phyloP scores from a whole-genome alignment of 2,329 filamentous ascomycete genomes.

The Calonectria crousiana region DNA sequence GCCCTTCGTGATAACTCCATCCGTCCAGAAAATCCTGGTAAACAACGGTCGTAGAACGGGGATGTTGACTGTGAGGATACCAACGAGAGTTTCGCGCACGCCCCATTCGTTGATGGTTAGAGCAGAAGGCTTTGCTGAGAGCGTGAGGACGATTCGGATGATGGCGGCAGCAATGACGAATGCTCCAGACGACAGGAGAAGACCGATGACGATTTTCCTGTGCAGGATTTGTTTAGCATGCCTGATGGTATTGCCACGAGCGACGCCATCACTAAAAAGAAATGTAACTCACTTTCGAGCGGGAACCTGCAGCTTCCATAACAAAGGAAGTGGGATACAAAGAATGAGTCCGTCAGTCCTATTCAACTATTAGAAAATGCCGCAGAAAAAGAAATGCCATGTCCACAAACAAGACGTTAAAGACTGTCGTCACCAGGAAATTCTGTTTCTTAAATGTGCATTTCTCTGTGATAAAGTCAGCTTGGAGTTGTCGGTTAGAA shows the following conservation, averaged over 20 bases:
- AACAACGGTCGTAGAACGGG: slow-evolving; percentile 33
- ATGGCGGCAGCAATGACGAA: slow-evolving; percentile 46
- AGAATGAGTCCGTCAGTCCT: slow-evolving; percentile 37
- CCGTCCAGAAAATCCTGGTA: slow-evolving; percentile 25
- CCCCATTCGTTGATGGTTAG: slow-evolving; percentile 43
- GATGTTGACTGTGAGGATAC: slow-evolving; percentile 52
- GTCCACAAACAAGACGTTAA: slow-evolving; percentile 37
- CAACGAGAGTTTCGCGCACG: slow-evolving; percentile 50
- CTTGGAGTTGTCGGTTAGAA: neutral
- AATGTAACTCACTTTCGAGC: slow-evolving; percentile 29
- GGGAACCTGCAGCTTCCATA: slow-evolving; percentile 40
- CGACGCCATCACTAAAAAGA: neutral
- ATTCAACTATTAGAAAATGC: neutral
- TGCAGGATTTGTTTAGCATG: neutral
- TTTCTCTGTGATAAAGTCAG: slow-evolving; percentile 14
- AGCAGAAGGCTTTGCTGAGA: slow-evolving; percentile 38
- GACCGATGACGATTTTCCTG: slow-evolving; percentile 42
- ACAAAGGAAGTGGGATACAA: slow-evolving; percentile 34
- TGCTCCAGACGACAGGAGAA: slow-evolving; percentile 42
- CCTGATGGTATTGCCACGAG: accelerated
- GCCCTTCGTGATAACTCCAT: neutral
- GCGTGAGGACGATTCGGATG: slow-evolving; percentile 35
- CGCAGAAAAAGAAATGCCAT: neutral
- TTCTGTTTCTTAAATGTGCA: slow-evolving; percentile 36
- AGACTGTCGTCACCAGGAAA: slow-evolving; percentile 34